Evolutionary conservation across 306 rosid genomes (phyloP), one percentile per base, ranked within the genome.

Genomic region (Inga leiocalycina): DNA sequence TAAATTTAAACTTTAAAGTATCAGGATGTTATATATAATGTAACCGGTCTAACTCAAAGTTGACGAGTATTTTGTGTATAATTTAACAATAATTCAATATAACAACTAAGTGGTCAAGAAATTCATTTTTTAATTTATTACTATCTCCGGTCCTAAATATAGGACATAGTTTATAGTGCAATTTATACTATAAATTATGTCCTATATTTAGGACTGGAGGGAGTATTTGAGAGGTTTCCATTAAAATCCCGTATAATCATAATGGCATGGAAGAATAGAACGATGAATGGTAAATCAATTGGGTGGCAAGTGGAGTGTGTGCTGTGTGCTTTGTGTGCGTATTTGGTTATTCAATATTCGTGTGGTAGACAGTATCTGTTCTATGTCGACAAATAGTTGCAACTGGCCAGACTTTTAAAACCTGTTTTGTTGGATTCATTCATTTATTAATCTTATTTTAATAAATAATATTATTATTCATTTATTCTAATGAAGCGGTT

Each of bases 361-460:
- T 8, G 8, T 64, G 69, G 20, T 35, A 52, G 80, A 83, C 74
- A 52, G 77, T 22, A 72, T 46, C 41, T 45, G 39, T 72, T 45
- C 45, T 46, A 2, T 79, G 84, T 83, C 82, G 62, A 65, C 77
- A 77, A 86, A 86, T 9, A 54, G 64, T 52, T 44, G 62, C 73
- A 66, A 34, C 15, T 76, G 71, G 69, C 15, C 61, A 67, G 75
- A 85, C 85, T 68, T 82, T 56, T 34, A 49, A 51, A 44, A 43
- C 75, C 20, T 41, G 19, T 71, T 41, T 43, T 71, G 52, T 71
- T 70, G 52, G 27, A 10, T n/a, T 20, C 8, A 20, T 56, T 6
- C 9, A 56, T 56, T 9, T 6, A 0, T 68, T 69, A 4, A 10
- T 61, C 0, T 20, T 66, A 2, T 37, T 68, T 19, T 16, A 4